A percentile compares a stretch with the other conserved stretches of the same genome.
phyloP scores from a whole-genome alignment of 331 rosid genomes.

The Pyracantha coccinea region DNA sequence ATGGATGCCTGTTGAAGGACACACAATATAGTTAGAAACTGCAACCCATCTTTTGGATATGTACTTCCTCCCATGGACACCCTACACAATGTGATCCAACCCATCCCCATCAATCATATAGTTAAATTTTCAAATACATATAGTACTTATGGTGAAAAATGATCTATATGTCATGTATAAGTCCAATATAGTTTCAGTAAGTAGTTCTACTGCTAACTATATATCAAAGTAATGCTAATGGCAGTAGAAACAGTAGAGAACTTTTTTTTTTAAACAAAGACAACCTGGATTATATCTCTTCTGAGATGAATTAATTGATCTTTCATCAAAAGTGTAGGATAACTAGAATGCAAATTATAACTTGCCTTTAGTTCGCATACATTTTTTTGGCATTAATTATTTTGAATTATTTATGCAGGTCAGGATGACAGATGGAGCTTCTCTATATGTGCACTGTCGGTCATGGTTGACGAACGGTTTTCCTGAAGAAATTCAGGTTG shows the following conservation, averaged over 20 bases:
- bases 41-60: not conserved
- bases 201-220: not conserved
- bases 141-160: not conserved
- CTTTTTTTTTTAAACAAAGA: not conserved
- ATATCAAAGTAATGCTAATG: not conserved
- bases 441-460: conserved; percentile 75
- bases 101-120: not conserved
- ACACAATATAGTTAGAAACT: not conserved
- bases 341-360: not conserved
- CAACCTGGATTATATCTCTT: not conserved
- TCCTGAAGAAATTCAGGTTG: conserved; percentile 60
- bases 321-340: not conserved
- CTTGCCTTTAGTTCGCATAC: not conserved
- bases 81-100: not conserved
- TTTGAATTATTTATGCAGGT: conserved; percentile 41
- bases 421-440: conserved; percentile 58
- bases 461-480: conserved; percentile 83
- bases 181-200: not conserved
- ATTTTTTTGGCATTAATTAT: conserved; percentile 10
- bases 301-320: not conserved
- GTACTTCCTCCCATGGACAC: not conserved
- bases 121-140: not conserved
- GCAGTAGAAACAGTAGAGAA: not conserved
- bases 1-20: not conserved
- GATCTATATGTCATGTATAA: not conserved